Evolutionary conservation across 108 stramenopile species (phyloP).

Genomic region (Epithemia pelagica): DNA sequence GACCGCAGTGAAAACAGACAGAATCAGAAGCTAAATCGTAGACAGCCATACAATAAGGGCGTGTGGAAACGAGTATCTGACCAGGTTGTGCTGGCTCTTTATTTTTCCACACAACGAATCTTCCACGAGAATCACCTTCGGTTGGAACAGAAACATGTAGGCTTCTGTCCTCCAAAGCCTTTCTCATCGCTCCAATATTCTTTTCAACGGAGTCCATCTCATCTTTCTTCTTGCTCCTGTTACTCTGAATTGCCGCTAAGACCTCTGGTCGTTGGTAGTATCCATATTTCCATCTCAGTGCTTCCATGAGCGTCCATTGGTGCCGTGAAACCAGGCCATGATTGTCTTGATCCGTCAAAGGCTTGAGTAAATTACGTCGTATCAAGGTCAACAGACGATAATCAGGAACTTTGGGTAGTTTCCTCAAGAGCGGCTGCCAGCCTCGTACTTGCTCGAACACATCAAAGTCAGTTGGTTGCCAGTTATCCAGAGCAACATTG

Average conservation of each 20-base stretch:
- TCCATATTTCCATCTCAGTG: neutral
- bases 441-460: neutral
- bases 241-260: neutral
- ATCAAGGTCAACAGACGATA: neutral
- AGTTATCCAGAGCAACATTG: neutral
- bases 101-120: neutral
- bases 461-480: neutral
- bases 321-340: neutral
- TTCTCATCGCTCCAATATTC: neutral
- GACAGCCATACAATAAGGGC: neutral
- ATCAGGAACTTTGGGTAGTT: neutral
- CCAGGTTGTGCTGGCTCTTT: neutral
- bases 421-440: conserved; percentile 1
- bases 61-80: neutral
- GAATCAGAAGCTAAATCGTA: neutral
- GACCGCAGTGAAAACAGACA: neutral
- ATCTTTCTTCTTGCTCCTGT: neutral
- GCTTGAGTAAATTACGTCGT: neutral
- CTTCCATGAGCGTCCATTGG: conserved; percentile 6
- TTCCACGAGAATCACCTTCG: neutral
- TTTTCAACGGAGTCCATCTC: neutral
- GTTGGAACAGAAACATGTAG: neutral
- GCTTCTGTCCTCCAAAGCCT: neutral
- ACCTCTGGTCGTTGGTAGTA: neutral
- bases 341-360: neutral